These are phyloP conservation scores for Cordyceps cateniannulata DNA, from an alignment of 2,329 filamentous ascomycete species.

Conservation along the genomic window DNA sequence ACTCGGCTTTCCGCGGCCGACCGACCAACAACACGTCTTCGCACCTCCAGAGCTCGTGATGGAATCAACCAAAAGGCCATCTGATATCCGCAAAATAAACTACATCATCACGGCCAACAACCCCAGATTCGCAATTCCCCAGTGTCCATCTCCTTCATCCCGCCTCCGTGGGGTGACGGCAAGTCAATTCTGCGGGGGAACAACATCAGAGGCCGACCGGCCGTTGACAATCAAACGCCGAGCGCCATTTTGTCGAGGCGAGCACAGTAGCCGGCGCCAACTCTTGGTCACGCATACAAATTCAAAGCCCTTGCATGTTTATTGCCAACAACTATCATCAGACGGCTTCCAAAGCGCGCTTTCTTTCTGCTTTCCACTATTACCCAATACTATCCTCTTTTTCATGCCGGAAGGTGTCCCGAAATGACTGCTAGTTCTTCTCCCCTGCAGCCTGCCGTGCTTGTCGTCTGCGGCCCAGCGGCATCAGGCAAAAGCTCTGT, in stretches of 20 bases:
- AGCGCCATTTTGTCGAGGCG: background rate
- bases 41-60: background rate
- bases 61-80: background rate
- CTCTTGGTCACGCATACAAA: background rate
- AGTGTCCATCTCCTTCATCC: background rate
- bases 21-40: background rate
- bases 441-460: background rate
- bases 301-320: background rate
- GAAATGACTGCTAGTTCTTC: background rate
- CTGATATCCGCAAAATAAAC: background rate
- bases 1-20: background rate
- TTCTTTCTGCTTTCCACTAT: background rate
- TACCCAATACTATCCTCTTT: background rate
- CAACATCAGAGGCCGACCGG: constrained; percentile 2
- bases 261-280: background rate
- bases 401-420: background rate
- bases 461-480: constrained; percentile 12
- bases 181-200: background rate
- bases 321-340: background rate
- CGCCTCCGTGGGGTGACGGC: constrained; percentile 3
- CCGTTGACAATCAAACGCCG: constrained; percentile 1
- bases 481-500: constrained; percentile 11
- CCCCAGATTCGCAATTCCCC: background rate
- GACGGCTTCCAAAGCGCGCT: background rate
- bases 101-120: background rate